A percentile compares a stretch with the other conserved stretches of the same genome.
Conservation (phyloP, 2,329 filamentous ascomycete species). For the Mycosphaerella arachidis region DNA sequence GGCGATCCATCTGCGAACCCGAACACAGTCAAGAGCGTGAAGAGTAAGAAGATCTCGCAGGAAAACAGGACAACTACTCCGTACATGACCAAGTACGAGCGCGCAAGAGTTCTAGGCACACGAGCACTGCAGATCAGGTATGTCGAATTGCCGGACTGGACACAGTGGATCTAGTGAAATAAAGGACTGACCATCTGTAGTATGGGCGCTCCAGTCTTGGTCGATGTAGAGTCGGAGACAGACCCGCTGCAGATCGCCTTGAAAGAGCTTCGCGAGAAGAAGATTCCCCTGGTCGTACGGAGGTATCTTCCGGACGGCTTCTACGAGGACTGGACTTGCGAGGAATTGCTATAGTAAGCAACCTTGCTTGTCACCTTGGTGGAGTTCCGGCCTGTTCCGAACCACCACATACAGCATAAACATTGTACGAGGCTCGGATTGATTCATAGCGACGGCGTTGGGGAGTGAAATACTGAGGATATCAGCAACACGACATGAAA, state of each 20-base stretch:
- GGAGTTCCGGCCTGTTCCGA: neutral
- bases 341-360: constrained; percentile 67
- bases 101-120: constrained; percentile 86
- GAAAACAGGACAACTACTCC: constrained; percentile 88
- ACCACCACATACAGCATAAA: neutral
- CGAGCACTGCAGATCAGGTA: constrained; percentile 93
- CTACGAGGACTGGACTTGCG: constrained; percentile 99
- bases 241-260: constrained; percentile 96
- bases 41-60: constrained; percentile 83
- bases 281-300: constrained; percentile 92
- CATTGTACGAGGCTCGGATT: neutral
- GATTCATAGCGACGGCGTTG: constrained; percentile 17
- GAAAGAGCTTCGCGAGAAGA: constrained; percentile 96
- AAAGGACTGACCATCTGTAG: constrained; percentile 43
- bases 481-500: neutral
- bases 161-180: neutral
- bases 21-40: constrained; percentile 54
- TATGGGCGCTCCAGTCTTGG: constrained; percentile 95
- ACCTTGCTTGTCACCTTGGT: neutral
- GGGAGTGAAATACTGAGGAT: constrained; percentile 5
- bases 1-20: constrained; percentile 39
- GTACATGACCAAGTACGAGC: constrained; percentile 99
- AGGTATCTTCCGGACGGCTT: constrained; percentile 95
- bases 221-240: constrained; percentile 95
- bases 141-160: neutral